Evolutionary conservation across 148 eudicot species (phyloP).

Genomic region (Nyssa sinensis): DNA sequence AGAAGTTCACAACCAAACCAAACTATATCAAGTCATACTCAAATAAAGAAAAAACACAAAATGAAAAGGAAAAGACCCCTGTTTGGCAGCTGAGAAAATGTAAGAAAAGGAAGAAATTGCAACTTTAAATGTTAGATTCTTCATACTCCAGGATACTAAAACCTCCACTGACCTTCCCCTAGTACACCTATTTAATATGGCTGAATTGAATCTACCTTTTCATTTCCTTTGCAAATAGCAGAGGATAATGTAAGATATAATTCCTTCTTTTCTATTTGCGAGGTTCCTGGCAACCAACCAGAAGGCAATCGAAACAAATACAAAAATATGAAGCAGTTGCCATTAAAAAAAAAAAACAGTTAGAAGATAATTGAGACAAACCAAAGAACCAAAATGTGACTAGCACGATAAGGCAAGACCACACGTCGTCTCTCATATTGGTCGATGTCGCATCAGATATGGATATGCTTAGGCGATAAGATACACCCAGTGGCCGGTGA

Average conservation of each 20-base stretch:
- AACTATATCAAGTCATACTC: not conserved
- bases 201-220: not conserved
- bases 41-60: not conserved
- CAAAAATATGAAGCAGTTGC: not conserved
- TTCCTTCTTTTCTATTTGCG: not conserved
- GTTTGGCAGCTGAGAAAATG: not conserved
- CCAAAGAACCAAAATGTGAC: conserved; percentile 57
- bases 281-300: conserved; percentile 1
- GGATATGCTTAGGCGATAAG: conserved; percentile 22
- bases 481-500: conserved; percentile 6
- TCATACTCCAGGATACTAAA: not conserved
- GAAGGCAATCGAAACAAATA: not conserved
- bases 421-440: conserved; percentile 34
- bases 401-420: conserved; percentile 47
- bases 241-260: no score
- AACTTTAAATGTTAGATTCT: not conserved
- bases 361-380: conserved; percentile 19
- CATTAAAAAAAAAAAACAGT: not conserved
- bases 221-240: not conserved
- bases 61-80: not conserved
- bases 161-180: not conserved
- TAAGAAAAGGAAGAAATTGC: not conserved
- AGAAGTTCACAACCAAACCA: conserved; percentile 12
- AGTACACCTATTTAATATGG: not conserved
- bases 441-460: conserved; percentile 14